Base-by-base conservation (phyloP, 2,329 filamentous ascomycete genomes). In the Lasiodiplodia citricola region DNA sequence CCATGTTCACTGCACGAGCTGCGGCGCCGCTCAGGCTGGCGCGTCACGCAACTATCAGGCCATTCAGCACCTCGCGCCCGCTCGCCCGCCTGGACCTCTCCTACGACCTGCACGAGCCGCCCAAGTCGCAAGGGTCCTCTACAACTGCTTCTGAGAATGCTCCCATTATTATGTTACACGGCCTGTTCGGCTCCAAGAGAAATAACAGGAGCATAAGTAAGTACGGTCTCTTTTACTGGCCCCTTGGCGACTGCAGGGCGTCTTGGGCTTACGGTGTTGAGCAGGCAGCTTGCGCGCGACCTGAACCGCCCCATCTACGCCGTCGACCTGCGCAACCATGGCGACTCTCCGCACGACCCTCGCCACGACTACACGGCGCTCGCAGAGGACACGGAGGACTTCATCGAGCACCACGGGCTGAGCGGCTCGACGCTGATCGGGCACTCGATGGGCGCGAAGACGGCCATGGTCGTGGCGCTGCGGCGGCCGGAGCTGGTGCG, bases 361-460 rank as follows among this genome's bases (percentile, higher is more conserved):
- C 84, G 84, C 1, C 96, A 98, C 79, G 91, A 95, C 81, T 98
- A 98, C 79, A 79, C 81, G 1, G 86, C 88, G 55, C 94, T 98
- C 87, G 93, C 95, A 4, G 87, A 90, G 72, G 95, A 98, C 74
- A 89, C 97, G 13, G 88, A 90, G 67, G 84, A 86, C 55, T 98
- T 98, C 79, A 90, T 98, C 68, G 74, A 85, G 5, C 82, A 91
- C 67, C 91, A 96, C 78, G 83, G 85, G 3, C 82, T 97, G n/a
- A 82, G 86, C 55, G 83, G 91, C 35, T 85, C 90, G 2, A 93
- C 92, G 0, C 82, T 98, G 35, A 96, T 98, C 75, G 95, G 95
- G 0, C 96, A 98, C 81, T 97, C 93, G 1, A 98, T 98, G 95
- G 95, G 96, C 71, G 95, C 95, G 57, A 98, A 98, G 83, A 90